Conservation (phyloP, 2,329 filamentous ascomycete genomes). For the Malbranchea zuffiana region DNA sequence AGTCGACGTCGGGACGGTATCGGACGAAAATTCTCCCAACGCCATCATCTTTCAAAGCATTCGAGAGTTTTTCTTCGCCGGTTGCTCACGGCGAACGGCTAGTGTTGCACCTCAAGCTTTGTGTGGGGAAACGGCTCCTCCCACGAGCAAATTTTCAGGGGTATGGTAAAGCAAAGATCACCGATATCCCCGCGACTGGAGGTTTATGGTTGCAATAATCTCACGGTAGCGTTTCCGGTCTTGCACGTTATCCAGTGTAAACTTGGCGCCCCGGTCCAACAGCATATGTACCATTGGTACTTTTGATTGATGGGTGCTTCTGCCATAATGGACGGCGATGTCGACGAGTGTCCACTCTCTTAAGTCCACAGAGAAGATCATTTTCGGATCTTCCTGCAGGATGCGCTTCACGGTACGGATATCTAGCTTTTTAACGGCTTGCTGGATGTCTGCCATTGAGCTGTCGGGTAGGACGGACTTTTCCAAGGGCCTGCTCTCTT, state of each 20-base stretch:
- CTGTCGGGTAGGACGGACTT: no score
- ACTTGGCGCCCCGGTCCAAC: slow-evolving; percentile 6
- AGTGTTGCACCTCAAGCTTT: no score
- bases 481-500: no score
- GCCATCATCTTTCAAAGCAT: no score
- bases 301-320: slow-evolving; percentile 8
- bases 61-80: no score
- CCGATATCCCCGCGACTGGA: background rate
- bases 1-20: no score
- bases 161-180: no score
- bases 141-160: no score
- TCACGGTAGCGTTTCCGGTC: slow-evolving; percentile 7
- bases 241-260: slow-evolving; percentile 4
- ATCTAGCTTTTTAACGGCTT: slow-evolving; percentile 4
- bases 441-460: slow-evolving; percentile 9
- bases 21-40: no score
- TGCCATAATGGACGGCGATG: slow-evolving; percentile 7
- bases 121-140: no score
- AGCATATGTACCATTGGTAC: slow-evolving; percentile 4
- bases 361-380: background rate
- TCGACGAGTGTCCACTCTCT: slow-evolving; percentile 7
- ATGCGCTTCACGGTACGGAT: slow-evolving; percentile 5
- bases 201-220: slow-evolving; percentile 3
- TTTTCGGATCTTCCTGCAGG: slow-evolving; percentile 2
- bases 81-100: no score